A percentile compares a stretch with the other conserved stretches of the same genome.
Evolutionary conservation across 345 rosid genomes (phyloP).

Genomic region (Rubroshorea leprosula): DNA sequence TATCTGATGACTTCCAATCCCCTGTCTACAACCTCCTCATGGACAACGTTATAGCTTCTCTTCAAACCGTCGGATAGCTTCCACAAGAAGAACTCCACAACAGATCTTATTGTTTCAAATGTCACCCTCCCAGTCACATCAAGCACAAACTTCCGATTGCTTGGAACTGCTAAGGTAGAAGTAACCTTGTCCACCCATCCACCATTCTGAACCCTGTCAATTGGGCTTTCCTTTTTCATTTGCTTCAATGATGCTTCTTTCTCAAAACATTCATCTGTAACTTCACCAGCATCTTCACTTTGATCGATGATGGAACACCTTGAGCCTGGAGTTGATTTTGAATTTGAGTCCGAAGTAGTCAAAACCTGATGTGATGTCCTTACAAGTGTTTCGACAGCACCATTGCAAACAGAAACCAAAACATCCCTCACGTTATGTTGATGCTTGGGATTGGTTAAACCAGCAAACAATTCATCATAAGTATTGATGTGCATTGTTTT

Average conservation of each 20-base stretch:
- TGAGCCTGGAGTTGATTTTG: constrained; percentile 20
- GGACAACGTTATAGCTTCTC: constrained; percentile 37
- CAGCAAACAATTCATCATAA: constrained; percentile 73
- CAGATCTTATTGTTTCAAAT: constrained; percentile 56
- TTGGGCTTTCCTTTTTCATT: constrained; percentile 19
- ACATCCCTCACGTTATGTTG: constrained; percentile 52
- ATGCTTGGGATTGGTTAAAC: constrained; percentile 85
- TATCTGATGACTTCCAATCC: constrained; percentile 65
- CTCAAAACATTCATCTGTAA: constrained; percentile 14
- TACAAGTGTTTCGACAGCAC: constrained; percentile 73
- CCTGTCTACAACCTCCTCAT: constrained; percentile 51
- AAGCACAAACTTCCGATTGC: constrained; percentile 69
- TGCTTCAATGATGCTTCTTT: constrained; percentile 22
- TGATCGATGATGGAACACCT: constrained; percentile 25
- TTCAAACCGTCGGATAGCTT: constrained; percentile 55
- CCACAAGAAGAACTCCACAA: constrained; percentile 53
- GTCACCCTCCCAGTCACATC: constrained; percentile 96
- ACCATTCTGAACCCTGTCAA: constrained; percentile 26
- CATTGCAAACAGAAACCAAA: constrained; percentile 70
- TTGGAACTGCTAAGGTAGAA: constrained; percentile 61
- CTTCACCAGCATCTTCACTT: constrained; percentile 17
- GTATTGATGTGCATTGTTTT: constrained; percentile 77
- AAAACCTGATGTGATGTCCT: constrained; percentile 74
- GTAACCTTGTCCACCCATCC: constrained; percentile 55
- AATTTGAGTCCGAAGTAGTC: constrained; percentile 33